A percentile compares a stretch with the other conserved stretches of the same genome.
These are phyloP conservation scores for Uronychia setigera DNA, from an alignment of 73 alveolate species.

Conservation along the genomic window DNA sequence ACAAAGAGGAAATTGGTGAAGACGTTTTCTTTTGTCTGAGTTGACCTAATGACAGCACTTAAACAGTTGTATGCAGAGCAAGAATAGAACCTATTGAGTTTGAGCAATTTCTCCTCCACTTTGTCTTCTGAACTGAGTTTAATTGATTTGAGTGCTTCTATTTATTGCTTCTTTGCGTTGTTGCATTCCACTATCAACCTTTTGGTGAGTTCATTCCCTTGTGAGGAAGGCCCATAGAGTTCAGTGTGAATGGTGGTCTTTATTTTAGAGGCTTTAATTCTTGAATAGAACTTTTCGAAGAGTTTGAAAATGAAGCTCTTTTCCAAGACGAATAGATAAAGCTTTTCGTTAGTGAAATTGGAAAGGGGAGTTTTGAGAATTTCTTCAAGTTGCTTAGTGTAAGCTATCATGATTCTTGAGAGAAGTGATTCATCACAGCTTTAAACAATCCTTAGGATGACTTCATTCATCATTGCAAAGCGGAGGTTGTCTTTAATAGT, in stretches of 20 bases:
- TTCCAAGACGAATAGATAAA: constrained; percentile 58
- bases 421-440: constrained; percentile 23
- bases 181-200: constrained; percentile 76
- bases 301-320: constrained; percentile 75
- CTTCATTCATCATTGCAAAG: constrained; percentile 53
- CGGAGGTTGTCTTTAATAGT: constrained; percentile 48
- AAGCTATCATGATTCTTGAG: constrained; percentile 38
- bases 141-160: constrained; percentile 71
- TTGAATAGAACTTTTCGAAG: constrained; percentile 79
- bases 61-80: constrained; percentile 87
- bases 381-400: constrained; percentile 61
- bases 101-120: constrained; percentile 15
- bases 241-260: constrained; percentile 83
- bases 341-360: constrained; percentile 5
- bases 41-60: constrained; percentile 80
- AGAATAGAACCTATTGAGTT: constrained; percentile 71
- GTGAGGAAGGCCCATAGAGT: constrained; percentile 75
- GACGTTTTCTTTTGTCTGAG: constrained; percentile 93
- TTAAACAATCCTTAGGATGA: constrained; percentile 27
- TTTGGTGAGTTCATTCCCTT: constrained; percentile 95
- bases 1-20: constrained; percentile 86
- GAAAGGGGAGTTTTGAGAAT: constrained; percentile 39
- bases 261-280: constrained; percentile 78
- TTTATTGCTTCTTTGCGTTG: constrained; percentile 80
- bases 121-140: constrained; percentile 63